A percentile compares a stretch with the other conserved stretches of the same genome.
These are phyloP conservation scores for Leishmania amazonensis DNA, from an alignment of 208 protist species.

Conservation along the genomic window DNA sequence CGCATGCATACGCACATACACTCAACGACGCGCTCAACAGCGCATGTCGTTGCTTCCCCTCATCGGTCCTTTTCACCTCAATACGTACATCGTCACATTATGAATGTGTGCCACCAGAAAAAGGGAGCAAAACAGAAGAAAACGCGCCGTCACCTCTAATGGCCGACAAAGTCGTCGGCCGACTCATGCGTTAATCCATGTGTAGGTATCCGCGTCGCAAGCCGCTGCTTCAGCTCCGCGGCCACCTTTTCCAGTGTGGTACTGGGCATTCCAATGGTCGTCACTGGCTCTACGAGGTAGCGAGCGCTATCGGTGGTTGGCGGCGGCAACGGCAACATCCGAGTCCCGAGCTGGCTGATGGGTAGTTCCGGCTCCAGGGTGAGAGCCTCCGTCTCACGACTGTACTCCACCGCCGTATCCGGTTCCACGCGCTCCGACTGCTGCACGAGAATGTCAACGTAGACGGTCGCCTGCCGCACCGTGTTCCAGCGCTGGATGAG, in stretches of 20 bases:
- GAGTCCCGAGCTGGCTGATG: conserved; percentile 27
- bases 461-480: conserved; percentile 61
- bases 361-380: conserved; percentile 63
- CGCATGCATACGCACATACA: background rate
- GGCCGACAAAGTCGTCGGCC: conserved; percentile 18
- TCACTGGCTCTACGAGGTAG: conserved; percentile 53
- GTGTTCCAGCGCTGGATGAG: conserved; percentile 59
- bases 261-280: conserved; percentile 13
- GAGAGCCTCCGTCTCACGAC: conserved; percentile 64
- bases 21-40: background rate
- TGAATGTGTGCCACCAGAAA: background rate
- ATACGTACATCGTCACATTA: background rate
- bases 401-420: conserved; percentile 68
- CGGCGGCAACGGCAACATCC: conserved; percentile 56
- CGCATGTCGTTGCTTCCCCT: background rate
- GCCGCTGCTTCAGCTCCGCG: conserved; percentile 12
- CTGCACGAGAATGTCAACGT: conserved; percentile 83
- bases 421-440: conserved; percentile 68
- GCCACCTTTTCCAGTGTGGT: conserved; percentile 18
- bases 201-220: conserved; percentile 5
- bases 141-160: background rate
- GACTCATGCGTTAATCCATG: background rate
- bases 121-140: background rate
- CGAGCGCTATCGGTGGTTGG: conserved; percentile 42
- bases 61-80: background rate